Evolutionary conservation across 208 protist genomes (phyloP), one percentile per base, ranked within the genome.

Genomic region (Herpetomonas samuelpessoai): DNA sequence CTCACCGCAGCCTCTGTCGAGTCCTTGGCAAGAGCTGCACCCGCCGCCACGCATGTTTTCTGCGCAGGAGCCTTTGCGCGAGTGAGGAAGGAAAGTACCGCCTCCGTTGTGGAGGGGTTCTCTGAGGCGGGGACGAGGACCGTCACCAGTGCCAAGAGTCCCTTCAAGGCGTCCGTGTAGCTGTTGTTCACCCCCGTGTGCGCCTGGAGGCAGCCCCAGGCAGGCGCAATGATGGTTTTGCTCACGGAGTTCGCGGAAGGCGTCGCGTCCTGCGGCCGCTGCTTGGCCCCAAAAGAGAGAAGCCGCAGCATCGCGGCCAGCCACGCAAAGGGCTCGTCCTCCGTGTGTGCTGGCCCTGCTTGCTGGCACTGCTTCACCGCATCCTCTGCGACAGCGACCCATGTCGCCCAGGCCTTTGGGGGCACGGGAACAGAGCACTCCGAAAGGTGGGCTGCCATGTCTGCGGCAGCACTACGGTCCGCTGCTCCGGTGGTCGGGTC

Each of bases 11-110:
- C 44, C 53, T 52, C 31, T 56, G 38, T 31, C 38, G 66, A 50
- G 31, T 62, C 60, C 50, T 54, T 56, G 45, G 69, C 61, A 6
- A 67, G 27, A 2, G 51, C 60, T 2, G 46, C 60, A 18, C 31
- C 26, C 19, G 51, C 60, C 9, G 51, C 46, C 2, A 31, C 35
- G 26, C 49, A 57, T 18, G 22, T 22, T 7, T 7, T 48, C 25
- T 24, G 27, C 35, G 50, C 31, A 18, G 28, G 14, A 0, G 28
- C 26, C 28, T 7, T 55, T 28, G 49, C 24, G 30, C 14, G 6
- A 14, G 24, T 30, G 22, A 30, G 4, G 19, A 55, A 22, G 27
- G 49, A 39, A 12, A 55, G 6, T 9, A 55, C 21, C 10, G 12
- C 7, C 49, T n/a, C 4, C 49, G 28, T 21, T n/a, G 44, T 48